Evolutionary conservation across 305 asterid species (phyloP).

Genomic region (Caryopteris hybrid): DNA sequence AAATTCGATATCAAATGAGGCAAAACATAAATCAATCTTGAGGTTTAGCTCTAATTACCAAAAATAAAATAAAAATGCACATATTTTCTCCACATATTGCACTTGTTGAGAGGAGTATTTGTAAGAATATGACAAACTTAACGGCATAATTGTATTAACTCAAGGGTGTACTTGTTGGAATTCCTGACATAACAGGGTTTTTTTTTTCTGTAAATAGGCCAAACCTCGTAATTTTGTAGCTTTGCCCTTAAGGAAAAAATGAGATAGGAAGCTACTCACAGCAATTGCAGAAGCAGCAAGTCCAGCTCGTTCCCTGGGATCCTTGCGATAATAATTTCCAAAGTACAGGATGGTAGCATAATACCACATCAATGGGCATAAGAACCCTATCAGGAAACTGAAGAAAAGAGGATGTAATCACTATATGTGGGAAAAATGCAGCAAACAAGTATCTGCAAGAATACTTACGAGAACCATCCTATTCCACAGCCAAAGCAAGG

Average conservation of each 20-base stretch:
- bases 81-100: too few relatives aligned
- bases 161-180: too few relatives aligned
- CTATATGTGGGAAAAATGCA: not conserved
- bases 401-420: not conserved
- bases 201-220: too few relatives aligned
- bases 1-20: not conserved
- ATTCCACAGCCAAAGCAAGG: slow-evolving; percentile 98
- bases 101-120: too few relatives aligned
- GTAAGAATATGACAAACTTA: too few relatives aligned
- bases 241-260: not conserved
- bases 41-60: too few relatives aligned
- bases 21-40: too few relatives aligned
- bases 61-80: too few relatives aligned
- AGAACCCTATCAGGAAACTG: slow-evolving; percentile 82
- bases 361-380: slow-evolving; percentile 93
- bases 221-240: not conserved
- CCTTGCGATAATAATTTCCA: slow-evolving; percentile 83
- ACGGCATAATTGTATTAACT: too few relatives aligned
- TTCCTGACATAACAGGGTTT: too few relatives aligned
- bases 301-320: slow-evolving; percentile 97
- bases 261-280: slow-evolving; percentile 43
- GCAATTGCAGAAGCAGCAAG: slow-evolving; percentile 99
- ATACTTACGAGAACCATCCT: slow-evolving; percentile 95
- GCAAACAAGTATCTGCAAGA: not conserved
- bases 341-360: slow-evolving; percentile 85